Conservation (phyloP, 805 yeast genomes). For the Candida manassasensis region DNA sequence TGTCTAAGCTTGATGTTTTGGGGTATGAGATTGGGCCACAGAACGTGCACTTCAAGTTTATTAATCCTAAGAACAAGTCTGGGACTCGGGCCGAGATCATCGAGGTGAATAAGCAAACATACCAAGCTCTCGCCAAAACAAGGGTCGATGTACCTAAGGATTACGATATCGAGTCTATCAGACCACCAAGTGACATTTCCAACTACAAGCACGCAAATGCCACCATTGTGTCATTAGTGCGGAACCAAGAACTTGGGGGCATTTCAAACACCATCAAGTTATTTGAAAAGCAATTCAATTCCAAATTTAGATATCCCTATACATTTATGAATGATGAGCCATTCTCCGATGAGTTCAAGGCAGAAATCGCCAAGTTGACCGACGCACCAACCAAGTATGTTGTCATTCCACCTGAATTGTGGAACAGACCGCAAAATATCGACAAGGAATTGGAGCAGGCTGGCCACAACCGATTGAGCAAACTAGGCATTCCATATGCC, state of each 20-base stretch:
- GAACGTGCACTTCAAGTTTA: slow-evolving; percentile 31
- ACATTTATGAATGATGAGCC: slow-evolving; percentile 86
- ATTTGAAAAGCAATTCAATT: slow-evolving; percentile 68
- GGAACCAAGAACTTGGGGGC: slow-evolving; percentile 54
- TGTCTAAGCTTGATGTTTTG: neutral
- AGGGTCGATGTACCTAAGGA: slow-evolving; percentile 48
- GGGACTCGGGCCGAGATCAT: slow-evolving; percentile 32
- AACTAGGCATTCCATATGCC: slow-evolving; percentile 63
- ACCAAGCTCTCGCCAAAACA: slow-evolving; percentile 31
- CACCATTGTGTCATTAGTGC: slow-evolving; percentile 66
- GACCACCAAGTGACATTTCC: slow-evolving; percentile 7
- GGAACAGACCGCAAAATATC: slow-evolving; percentile 87
- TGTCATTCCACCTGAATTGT: slow-evolving; percentile 70
- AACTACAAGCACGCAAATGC: slow-evolving; percentile 57
- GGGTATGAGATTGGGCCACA: slow-evolving; percentile 20
- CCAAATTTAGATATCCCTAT: slow-evolving; percentile 84
- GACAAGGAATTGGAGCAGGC: slow-evolving; percentile 67
- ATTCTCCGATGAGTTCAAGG: slow-evolving; percentile 77
- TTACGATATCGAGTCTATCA: slow-evolving; percentile 9
- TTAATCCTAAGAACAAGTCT: slow-evolving; percentile 21
- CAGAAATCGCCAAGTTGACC: slow-evolving; percentile 57
- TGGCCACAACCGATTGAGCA: slow-evolving; percentile 56
- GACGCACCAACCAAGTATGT: slow-evolving; percentile 81
- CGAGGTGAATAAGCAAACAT: slow-evolving; percentile 31
- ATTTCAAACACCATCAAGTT: slow-evolving; percentile 51